Evolutionary conservation across 805 yeast genomes (phyloP).

Genomic region (Lachancea sp.): DNA sequence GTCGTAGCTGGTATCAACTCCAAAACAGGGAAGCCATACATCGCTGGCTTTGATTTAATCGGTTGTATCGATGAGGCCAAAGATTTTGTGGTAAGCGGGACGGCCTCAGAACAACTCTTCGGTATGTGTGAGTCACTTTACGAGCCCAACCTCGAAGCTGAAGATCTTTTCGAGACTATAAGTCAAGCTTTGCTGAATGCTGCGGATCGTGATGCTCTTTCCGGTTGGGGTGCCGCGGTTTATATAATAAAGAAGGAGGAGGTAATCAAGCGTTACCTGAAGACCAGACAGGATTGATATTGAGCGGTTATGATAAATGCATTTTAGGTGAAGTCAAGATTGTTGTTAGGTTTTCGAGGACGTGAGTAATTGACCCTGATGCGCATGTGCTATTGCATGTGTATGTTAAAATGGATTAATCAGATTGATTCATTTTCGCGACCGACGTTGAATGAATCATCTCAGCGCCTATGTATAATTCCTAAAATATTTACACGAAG

Average conservation of each 20-base stretch:
- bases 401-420: too few relatives aligned
- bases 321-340: background rate
- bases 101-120: slow-evolving; percentile 92
- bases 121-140: slow-evolving; percentile 98
- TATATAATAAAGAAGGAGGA: slow-evolving; percentile 88
- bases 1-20: slow-evolving; percentile 91
- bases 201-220: slow-evolving; percentile 92
- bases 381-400: too few relatives aligned
- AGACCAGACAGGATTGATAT: slow-evolving; percentile 86
- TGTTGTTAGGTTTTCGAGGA: too few relatives aligned
- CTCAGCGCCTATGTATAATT: background rate
- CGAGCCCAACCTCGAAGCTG: slow-evolving; percentile 91
- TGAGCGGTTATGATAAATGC: slow-evolving; percentile 3
- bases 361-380: too few relatives aligned
- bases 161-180: slow-evolving; percentile 91
- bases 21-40: slow-evolving; percentile 74
- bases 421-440: too few relatives aligned
- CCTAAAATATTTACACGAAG: slow-evolving; percentile 7
- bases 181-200: slow-evolving; percentile 91
- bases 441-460: too few relatives aligned
- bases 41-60: slow-evolving; percentile 92
- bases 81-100: slow-evolving; percentile 93
- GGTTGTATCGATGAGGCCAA: slow-evolving; percentile 95
- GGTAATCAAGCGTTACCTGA: slow-evolving; percentile 78
- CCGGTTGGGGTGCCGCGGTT: slow-evolving; percentile 98